Evolutionary conservation across 2,329 filamentous ascomycete species (phyloP).

Genomic region (Aureobasidium vineae): DNA sequence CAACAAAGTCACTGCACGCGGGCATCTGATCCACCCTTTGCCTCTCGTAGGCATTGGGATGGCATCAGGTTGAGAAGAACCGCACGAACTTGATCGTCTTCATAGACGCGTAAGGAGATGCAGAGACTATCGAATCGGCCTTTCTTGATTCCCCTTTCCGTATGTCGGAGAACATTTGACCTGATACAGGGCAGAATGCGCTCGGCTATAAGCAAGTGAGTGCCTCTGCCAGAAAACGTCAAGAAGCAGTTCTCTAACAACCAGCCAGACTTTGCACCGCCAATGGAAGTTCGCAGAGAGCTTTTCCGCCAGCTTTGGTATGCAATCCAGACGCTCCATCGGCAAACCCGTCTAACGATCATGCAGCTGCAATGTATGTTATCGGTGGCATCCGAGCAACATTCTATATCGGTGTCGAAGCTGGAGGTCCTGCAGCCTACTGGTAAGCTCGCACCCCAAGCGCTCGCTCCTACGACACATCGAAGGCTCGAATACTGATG

Average conservation of each 20-base stretch:
- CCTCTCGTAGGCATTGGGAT: conserved; percentile 28
- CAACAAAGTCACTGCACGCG: conserved; percentile 41
- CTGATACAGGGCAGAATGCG: conserved; percentile 42
- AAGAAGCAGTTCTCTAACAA: conserved; percentile 28
- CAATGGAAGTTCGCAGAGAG: conserved; percentile 59
- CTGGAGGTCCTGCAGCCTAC: conserved; percentile 60
- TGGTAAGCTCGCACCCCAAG: conserved; percentile 43
- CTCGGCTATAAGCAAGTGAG: conserved; percentile 57
- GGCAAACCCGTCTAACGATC: conserved; percentile 26
- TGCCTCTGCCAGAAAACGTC: conserved; percentile 19
- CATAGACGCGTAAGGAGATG: conserved; percentile 44
- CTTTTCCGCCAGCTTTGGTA: conserved; percentile 60
- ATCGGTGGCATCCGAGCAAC: conserved; percentile 59
- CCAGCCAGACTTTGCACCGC: conserved; percentile 53
- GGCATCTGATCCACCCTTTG: conserved; percentile 33
- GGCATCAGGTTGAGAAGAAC: conserved; percentile 40
- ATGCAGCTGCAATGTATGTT: conserved; percentile 58
- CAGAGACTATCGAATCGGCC: conserved; percentile 37
- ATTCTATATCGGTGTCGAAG: conserved; percentile 62
- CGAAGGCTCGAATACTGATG: conserved; percentile 1
- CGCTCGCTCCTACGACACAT: background rate
- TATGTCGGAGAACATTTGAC: conserved; percentile 24
- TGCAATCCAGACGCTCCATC: conserved; percentile 21
- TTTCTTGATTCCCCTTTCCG: conserved; percentile 28
- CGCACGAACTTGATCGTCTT: conserved; percentile 44